phyloP scores from a whole-genome alignment of 768 basidiomycete species.

The Mycena epipterygia region DNA sequence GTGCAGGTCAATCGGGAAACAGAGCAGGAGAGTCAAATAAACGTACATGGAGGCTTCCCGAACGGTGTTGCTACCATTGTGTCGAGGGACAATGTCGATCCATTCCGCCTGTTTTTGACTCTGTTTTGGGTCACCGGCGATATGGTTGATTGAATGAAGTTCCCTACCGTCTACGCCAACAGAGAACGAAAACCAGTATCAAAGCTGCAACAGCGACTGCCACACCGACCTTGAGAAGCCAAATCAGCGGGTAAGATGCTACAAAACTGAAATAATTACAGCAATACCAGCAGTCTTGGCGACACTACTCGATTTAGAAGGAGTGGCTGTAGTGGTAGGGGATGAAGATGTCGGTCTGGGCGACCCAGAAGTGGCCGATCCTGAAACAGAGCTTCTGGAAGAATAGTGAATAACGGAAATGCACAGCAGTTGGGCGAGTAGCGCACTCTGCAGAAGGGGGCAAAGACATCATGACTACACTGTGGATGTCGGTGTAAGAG shows the following conservation, averaged over 20 bases:
- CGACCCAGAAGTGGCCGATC: background rate
- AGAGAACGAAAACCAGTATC: conserved; percentile 13
- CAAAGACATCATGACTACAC: conserved; percentile 33
- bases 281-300: conserved; percentile 30
- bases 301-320: background rate
- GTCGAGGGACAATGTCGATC: conserved; percentile 7
- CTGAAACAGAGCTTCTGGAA: conserved; percentile 2
- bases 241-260: background rate
- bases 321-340: background rate
- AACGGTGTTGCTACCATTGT: conserved; percentile 29
- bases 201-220: conserved; percentile 21
- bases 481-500: conserved; percentile 29
- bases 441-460: conserved; percentile 12
- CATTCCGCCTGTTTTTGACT: conserved; percentile 8
- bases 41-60: conserved; percentile 14
- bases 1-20: background rate
- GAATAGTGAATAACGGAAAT: background rate
- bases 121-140: background rate
- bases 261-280: background rate
- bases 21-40: background rate
- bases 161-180: conserved; percentile 17
- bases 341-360: background rate
- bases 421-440: background rate
- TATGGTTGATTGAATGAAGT: background rate
- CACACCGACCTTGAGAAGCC: conserved; percentile 13